A percentile compares a stretch with the other conserved stretches of the same genome.
These are phyloP conservation scores for Calonectria crousiana DNA, from an alignment of 2,329 filamentous ascomycete species.

Conservation along the genomic window DNA sequence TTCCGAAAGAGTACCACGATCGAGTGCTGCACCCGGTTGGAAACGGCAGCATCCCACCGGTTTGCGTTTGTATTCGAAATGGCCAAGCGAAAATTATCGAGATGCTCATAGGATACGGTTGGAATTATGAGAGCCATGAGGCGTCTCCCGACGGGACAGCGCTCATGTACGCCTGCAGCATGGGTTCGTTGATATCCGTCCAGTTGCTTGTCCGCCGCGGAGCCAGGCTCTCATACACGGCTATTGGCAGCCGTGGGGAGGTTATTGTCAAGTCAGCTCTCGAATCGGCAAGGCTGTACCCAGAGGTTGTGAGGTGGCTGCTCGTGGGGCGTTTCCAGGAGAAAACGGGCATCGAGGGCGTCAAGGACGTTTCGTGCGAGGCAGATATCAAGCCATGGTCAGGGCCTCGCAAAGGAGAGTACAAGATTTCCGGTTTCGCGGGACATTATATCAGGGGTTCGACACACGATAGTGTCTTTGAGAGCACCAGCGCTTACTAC, in stretches of 20 bases:
- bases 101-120: slow-evolving; percentile 30
- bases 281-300: slow-evolving; percentile 27
- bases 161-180: slow-evolving; percentile 36
- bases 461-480: not conserved
- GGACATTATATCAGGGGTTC: slow-evolving; percentile 5
- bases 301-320: slow-evolving; percentile 34
- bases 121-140: slow-evolving; percentile 30
- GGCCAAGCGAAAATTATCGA: slow-evolving; percentile 13
- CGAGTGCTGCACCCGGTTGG: slow-evolving; percentile 28
- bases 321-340: slow-evolving; percentile 34
- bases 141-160: slow-evolving; percentile 31
- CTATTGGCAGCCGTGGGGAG: slow-evolving; percentile 22
- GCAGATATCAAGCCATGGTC: slow-evolving; percentile 29
- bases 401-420: slow-evolving; percentile 26
- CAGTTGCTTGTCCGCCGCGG: slow-evolving; percentile 34
- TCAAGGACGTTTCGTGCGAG: not conserved
- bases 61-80: slow-evolving; percentile 22
- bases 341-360: slow-evolving; percentile 16
- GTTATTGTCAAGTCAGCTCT: slow-evolving; percentile 26
- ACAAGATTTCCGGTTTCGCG: slow-evolving; percentile 25
- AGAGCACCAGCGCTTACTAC: not conserved
- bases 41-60: not conserved
- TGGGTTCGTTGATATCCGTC: slow-evolving; percentile 30
- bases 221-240: slow-evolving; percentile 32
- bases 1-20: slow-evolving; percentile 27